Conservation (phyloP, 1,284 basidiomycete genomes). For the Cystobasidiaceae sp. region DNA sequence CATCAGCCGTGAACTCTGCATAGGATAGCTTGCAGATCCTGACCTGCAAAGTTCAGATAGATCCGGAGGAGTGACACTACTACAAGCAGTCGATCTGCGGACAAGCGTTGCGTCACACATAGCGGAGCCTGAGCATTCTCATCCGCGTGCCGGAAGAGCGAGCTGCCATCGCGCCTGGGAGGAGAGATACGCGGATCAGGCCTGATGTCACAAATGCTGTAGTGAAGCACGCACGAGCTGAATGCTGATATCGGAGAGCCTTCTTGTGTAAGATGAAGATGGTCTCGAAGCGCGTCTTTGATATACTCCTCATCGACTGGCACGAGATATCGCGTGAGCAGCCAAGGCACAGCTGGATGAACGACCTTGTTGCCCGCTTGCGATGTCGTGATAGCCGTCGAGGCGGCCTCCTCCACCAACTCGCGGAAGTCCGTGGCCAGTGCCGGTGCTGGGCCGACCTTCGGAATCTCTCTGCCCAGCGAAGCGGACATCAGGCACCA, state of each 20-base stretch:
- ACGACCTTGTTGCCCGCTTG: background rate
- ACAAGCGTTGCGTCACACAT: slow-evolving; percentile 63
- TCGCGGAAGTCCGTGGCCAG: background rate
- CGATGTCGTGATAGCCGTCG: background rate
- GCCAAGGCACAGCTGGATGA: slow-evolving; percentile 2
- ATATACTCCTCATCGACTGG: slow-evolving; percentile 8
- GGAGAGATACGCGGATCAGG: no score
- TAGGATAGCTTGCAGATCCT: background rate
- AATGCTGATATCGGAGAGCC: slow-evolving; percentile 49
- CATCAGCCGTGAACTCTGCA: slow-evolving; percentile 42
- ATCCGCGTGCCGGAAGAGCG: slow-evolving; percentile 29
- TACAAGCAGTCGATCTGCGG: slow-evolving; percentile 63
- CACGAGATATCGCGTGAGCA: slow-evolving; percentile 11
- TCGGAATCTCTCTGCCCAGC: background rate
- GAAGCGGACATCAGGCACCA: background rate
- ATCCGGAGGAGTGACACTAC: slow-evolving; percentile 64
- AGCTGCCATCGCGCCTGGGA: slow-evolving; percentile 30
- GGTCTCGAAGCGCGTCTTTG: slow-evolving; percentile 41
- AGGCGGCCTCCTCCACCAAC: background rate
- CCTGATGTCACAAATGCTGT: no score
- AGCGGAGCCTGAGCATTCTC: slow-evolving; percentile 54
- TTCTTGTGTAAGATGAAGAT: slow-evolving; percentile 37
- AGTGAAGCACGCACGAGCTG: no score
- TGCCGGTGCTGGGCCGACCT: slow-evolving; percentile 1
- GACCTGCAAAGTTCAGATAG: slow-evolving; percentile 67